Percentiles rank a stretch among this genome's conserved stretches.
Conservation (phyloP, 257 asterid genomes). For the Nicotiana undulata region DNA sequence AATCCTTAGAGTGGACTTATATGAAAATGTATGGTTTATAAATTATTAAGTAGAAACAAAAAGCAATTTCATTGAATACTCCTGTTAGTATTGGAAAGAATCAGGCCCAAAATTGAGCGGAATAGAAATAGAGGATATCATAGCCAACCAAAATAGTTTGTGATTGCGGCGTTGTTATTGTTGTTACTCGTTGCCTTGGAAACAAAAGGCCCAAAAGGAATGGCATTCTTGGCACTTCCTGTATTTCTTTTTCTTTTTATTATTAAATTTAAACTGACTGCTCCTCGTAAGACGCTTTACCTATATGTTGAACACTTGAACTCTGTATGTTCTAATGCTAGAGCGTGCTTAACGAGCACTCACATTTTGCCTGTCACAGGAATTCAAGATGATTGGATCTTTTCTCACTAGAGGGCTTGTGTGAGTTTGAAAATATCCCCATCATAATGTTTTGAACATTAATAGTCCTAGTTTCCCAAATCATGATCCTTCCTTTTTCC, state of each 20-base stretch:
- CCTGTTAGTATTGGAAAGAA: not conserved
- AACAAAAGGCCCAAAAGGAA: not conserved
- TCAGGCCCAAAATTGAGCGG: not conserved
- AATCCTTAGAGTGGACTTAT: not conserved
- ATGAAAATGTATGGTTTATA: not conserved
- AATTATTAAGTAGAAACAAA: not conserved
- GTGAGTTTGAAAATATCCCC: conserved; percentile 18
- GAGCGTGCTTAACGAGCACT: not conserved
- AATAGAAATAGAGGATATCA: not conserved
- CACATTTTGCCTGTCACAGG: not conserved
- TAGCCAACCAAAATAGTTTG: not conserved
- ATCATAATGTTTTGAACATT: not conserved
- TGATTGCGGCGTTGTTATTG: not conserved
- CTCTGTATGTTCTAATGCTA: not conserved
- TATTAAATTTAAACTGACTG: not conserved
- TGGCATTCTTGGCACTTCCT: not conserved
- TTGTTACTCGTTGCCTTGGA: not conserved
- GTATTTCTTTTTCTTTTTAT: not conserved
- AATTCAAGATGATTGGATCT: conserved; percentile 45
- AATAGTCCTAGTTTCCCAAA: not conserved
- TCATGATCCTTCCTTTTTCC: not conserved
- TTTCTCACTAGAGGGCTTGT: conserved; percentile 34
- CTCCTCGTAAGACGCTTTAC: not conserved
- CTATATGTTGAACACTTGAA: not conserved
- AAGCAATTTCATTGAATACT: not conserved